These are phyloP conservation scores for Rhynchospora tenuis DNA, from an alignment of 176 grass and related monocot genomes.

Conservation along the genomic window DNA sequence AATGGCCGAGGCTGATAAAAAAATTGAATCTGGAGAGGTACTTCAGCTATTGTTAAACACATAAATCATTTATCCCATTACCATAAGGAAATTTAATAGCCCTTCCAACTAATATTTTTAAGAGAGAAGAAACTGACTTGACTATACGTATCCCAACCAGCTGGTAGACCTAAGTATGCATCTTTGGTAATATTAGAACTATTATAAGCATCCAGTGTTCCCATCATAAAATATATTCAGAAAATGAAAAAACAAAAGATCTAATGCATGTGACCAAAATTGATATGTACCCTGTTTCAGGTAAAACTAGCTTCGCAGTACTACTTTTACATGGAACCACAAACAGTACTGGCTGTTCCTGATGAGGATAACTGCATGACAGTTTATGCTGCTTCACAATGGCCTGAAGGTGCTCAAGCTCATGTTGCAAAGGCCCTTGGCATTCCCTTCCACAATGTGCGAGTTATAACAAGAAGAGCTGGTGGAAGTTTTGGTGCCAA, in stretches of 20 bases:
- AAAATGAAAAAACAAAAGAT: not conserved
- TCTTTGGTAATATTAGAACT: not conserved
- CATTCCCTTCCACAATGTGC: constrained; percentile 60
- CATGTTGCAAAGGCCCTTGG: constrained; percentile 54
- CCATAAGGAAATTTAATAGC: not conserved
- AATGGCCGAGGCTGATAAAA: constrained; percentile 70
- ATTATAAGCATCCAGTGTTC: not conserved
- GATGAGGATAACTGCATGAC: constrained; percentile 84
- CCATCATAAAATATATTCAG: not conserved
- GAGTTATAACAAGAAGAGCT: constrained; percentile 68
- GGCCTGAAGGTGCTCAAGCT: constrained; percentile 37
- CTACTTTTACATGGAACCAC: constrained; percentile 83
- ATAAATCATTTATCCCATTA: not conserved
- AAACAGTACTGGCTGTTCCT: constrained; percentile 52
- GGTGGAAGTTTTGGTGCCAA: constrained; percentile 83
- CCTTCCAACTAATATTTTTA: not conserved
- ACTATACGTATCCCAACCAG: not conserved
- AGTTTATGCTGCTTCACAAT: constrained; percentile 45
- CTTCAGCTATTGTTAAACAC: not conserved
- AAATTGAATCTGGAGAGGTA: constrained; percentile 55
- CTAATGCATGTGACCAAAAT: not conserved
- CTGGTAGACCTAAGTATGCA: not conserved
- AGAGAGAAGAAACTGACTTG: not conserved
- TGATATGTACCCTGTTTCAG: constrained; percentile 18
- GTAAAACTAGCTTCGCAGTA: constrained; percentile 83